Conservation (phyloP, 176 grass and related monocot species). For the Oryza punctata region DNA sequence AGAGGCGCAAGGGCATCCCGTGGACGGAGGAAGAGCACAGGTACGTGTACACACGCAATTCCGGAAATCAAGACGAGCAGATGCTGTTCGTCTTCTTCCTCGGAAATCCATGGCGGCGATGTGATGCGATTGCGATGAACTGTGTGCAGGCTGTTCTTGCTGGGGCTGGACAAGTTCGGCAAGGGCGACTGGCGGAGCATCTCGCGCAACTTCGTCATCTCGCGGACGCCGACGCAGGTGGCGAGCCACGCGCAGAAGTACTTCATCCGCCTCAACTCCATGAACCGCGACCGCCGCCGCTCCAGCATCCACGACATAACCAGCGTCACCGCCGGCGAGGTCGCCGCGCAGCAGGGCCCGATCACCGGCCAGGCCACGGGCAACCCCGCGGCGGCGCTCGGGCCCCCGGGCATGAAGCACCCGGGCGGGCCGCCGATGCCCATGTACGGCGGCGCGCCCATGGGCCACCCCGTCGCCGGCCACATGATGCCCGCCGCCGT, state of each 20-base stretch:
- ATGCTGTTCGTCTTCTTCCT: not conserved
- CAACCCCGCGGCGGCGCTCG: not conserved
- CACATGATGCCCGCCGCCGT: conserved; percentile 72
- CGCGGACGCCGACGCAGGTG: conserved; percentile 94
- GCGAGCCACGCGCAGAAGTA: conserved; percentile 98
- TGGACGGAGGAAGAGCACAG: conserved; percentile 99
- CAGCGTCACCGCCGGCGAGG: conserved; percentile 55
- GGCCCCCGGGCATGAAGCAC: conserved; percentile 46
- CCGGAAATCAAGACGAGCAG: not conserved
- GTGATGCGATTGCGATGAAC: not conserved
- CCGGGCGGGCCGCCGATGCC: conserved; percentile 47
- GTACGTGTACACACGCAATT: conserved; percentile 46
- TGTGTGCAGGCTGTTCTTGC: conserved; percentile 67
- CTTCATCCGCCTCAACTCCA: conserved; percentile 93
- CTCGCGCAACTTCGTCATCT: conserved; percentile 93
- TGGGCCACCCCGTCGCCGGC: conserved; percentile 73
- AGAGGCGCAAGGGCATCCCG: conserved; percentile 92
- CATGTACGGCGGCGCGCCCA: conserved; percentile 67
- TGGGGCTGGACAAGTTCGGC: conserved; percentile 93
- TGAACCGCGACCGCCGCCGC: conserved; percentile 84
- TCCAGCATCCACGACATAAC: conserved; percentile 99
- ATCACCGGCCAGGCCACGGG: conserved; percentile 52
- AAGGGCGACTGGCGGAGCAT: conserved; percentile 99
- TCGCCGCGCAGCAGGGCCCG: conserved; percentile 41
- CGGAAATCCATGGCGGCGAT: not conserved